phyloP scores from a whole-genome alignment of 2,329 filamentous ascomycete genomes.

The Trichoderma hamatum region DNA sequence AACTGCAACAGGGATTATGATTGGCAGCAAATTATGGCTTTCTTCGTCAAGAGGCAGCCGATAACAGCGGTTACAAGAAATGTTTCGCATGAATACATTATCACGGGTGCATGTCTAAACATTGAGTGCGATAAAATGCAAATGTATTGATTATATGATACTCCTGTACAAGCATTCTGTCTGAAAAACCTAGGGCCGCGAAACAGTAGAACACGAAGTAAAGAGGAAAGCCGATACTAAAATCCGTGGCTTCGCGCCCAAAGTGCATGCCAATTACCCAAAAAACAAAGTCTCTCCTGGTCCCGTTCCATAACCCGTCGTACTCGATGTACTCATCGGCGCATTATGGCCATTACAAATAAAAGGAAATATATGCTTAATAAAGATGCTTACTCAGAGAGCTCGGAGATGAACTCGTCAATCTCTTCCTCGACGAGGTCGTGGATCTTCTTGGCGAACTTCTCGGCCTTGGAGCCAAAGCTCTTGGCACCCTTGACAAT shows the following conservation, averaged over 20 bases:
- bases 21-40: not conserved
- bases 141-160: constrained; percentile 29
- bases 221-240: constrained; percentile 26
- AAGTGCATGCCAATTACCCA: constrained; percentile 35
- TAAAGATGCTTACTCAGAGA: constrained; percentile 43
- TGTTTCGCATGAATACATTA: not conserved
- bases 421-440: constrained; percentile 64
- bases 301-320: constrained; percentile 16
- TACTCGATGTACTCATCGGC: constrained; percentile 16
- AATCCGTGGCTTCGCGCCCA: constrained; percentile 29
- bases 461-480: constrained; percentile 59
- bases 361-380: constrained; percentile 33
- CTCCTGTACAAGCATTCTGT: constrained; percentile 27
- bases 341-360: constrained; percentile 23
- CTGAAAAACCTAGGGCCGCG: constrained; percentile 11
- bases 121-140: not conserved
- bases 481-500: constrained; percentile 57
- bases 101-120: not conserved
- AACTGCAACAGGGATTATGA: not conserved
- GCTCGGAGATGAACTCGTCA: constrained; percentile 60
- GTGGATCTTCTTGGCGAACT: constrained; percentile 66
- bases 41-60: no score
- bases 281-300: constrained; percentile 29
- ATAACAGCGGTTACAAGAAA: not conserved
- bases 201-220: constrained; percentile 22